Evolutionary conservation across 2,329 filamentous ascomycete species (phyloP), one percentile per base, ranked within the genome.

Genomic region (Ophiocordyceps polyrhachis-furcata): DNA sequence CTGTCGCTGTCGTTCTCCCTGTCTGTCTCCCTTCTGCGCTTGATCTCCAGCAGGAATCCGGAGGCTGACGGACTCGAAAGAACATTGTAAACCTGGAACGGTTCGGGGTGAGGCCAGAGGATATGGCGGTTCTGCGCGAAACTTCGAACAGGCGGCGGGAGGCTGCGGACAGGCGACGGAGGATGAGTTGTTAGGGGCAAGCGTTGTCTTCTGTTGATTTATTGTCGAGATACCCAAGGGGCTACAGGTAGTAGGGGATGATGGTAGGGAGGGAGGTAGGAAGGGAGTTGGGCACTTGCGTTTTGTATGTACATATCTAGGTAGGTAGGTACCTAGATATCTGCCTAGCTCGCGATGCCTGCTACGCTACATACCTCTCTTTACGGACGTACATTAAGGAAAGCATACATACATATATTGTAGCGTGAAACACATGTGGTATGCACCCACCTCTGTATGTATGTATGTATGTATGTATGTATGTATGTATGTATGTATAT

Each of bases 81-180:
- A 62, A 61, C 44, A 45, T 62, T 21, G 50, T 50, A 12, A 62
- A 57, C 37, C 56, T 61, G 29, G 43, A 49, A 41, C 55, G 56
- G 37, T 44, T 49, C 15, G 51, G 46, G 43, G 41, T 44, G 11
- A 44, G 52, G 19, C 46, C 43, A 14, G 45, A 43, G 15, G 43
- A 43, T 9, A 46, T 43, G 41, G 23, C 44, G 8, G 43, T 7
- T 51, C 47, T 40, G 55, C 49, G 6, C 49, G 31, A 13, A 57
- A 60, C 28, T 61, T 62, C 40, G 48, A 57, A 37, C 53, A 54
- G 42, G 56, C 60, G 15, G 55, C 53, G 52, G 38, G 57, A 58
- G 45, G 56, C 58, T 28, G 57, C 55, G 19, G 53, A 57, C 12
- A 59, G 53, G 42, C 56, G 57, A 45, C 54, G 46, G 48, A 50